Evolutionary conservation across 2,329 filamentous ascomycete genomes (phyloP).

Genomic region (Phaeosphaeriaceae sp.): DNA sequence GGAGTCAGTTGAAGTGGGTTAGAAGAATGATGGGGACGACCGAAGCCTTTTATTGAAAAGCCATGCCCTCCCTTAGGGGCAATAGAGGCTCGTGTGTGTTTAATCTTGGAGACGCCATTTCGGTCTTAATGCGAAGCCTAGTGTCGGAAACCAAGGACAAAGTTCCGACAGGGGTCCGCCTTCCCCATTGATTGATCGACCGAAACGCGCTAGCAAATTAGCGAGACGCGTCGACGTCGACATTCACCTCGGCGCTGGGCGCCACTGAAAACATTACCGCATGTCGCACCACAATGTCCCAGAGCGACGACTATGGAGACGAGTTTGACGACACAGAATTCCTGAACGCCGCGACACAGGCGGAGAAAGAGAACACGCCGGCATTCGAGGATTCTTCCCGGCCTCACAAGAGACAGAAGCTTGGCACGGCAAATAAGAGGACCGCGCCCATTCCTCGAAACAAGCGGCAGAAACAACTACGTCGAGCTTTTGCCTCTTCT

Average conservation of each 20-base stretch:
- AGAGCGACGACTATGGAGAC: constrained; percentile 67
- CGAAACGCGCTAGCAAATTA: constrained; percentile 30
- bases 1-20: constrained; percentile 3
- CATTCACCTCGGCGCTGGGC: constrained; percentile 14
- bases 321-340: constrained; percentile 71
- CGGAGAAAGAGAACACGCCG: constrained; percentile 41
- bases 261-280: constrained; percentile 19
- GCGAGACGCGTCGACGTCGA: constrained; percentile 31
- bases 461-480: constrained; percentile 20
- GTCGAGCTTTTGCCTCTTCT: constrained; percentile 33
- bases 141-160: constrained; percentile 12
- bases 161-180: constrained; percentile 21
- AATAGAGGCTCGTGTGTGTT: constrained; percentile 5
- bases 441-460: constrained; percentile 29
- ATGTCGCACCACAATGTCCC: constrained; percentile 26
- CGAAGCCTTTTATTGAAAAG: constrained; percentile 8
- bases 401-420: constrained; percentile 46
- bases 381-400: constrained; percentile 44
- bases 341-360: constrained; percentile 65
- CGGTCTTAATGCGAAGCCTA: constrained; percentile 12
- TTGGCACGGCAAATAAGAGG: constrained; percentile 33
- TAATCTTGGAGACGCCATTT: constrained; percentile 14
- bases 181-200: constrained; percentile 23
- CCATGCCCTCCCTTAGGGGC: constrained; percentile 1
- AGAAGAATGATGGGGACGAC: constrained; percentile 5